Percentiles rank a stretch among this genome's conserved stretches.
Conservation (phyloP, 2,329 filamentous ascomycete genomes). For the Xylaria polymorpha region DNA sequence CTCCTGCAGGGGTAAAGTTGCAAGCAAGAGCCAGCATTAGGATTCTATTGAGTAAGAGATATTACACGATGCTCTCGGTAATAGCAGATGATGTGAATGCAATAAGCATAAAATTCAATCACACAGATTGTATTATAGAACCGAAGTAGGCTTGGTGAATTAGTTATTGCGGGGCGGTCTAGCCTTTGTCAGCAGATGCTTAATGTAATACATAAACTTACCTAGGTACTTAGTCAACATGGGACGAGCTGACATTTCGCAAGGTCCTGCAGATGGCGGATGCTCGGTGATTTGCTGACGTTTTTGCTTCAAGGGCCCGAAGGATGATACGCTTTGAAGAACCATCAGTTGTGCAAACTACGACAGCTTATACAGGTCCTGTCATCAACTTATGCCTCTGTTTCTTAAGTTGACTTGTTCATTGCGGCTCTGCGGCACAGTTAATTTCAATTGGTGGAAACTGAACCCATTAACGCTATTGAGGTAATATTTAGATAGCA, state of each 20-base stretch:
- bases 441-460: background rate
- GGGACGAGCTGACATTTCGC: conserved; percentile 21
- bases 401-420: background rate
- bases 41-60: background rate
- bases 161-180: background rate
- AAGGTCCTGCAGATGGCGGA: conserved; percentile 24
- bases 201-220: conserved; percentile 13
- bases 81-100: background rate
- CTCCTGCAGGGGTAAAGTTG: background rate
- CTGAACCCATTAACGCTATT: no score
- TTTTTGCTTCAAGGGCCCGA: background rate
- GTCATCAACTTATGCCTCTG: background rate
- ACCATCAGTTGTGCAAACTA: background rate
- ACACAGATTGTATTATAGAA: background rate
- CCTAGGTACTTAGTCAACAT: conserved; percentile 7
- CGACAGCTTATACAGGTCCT: background rate
- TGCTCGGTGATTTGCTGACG: conserved; percentile 26
- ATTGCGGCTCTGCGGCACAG: background rate
- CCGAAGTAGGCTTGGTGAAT: background rate
- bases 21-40: background rate
- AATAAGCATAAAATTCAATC: background rate
- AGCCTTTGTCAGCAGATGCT: conserved; percentile 2
- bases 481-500: background rate
- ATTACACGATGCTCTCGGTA: background rate
- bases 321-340: background rate